Percentiles rank a stretch among this genome's conserved stretches.
Evolutionary conservation across 2,329 filamentous ascomycete species (phyloP).

Genomic region (Colletotrichum viniferum): DNA sequence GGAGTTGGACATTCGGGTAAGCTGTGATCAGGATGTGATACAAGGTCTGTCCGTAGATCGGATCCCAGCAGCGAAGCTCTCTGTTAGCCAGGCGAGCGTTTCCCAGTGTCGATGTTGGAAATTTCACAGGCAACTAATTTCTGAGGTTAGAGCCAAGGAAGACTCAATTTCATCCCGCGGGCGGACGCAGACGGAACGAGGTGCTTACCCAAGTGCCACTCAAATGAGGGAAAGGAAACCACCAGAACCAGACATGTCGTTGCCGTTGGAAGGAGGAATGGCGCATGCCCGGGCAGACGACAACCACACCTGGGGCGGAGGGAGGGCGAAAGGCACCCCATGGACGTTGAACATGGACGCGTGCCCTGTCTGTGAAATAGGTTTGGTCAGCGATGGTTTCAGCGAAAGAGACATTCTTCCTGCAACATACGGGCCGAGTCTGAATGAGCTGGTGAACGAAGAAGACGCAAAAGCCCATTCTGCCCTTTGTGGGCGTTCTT

Average conservation of each 20-base stretch:
- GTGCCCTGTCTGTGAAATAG: neutral
- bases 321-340: neutral
- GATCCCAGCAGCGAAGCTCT: neutral
- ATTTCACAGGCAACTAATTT: neutral
- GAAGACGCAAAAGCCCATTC: neutral
- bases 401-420: neutral
- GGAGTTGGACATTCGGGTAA: neutral
- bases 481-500: neutral
- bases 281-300: rapidly evolving
- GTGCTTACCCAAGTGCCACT: neutral
- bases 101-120: rapidly evolving
- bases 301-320: neutral
- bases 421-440: neutral
- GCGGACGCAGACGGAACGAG: rapidly evolving
- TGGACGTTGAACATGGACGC: neutral
- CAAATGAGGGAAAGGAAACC: neutral
- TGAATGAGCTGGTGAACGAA: neutral
- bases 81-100: neutral
- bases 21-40: neutral
- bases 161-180: neutral
- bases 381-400: neutral
- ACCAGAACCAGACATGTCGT: neutral
- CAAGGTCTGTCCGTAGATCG: neutral
- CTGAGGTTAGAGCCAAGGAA: neutral
- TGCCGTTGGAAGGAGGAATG: neutral